phyloP scores from a whole-genome alignment of 2,329 filamentous ascomycete species.

The Parascedosporium putredinis region DNA sequence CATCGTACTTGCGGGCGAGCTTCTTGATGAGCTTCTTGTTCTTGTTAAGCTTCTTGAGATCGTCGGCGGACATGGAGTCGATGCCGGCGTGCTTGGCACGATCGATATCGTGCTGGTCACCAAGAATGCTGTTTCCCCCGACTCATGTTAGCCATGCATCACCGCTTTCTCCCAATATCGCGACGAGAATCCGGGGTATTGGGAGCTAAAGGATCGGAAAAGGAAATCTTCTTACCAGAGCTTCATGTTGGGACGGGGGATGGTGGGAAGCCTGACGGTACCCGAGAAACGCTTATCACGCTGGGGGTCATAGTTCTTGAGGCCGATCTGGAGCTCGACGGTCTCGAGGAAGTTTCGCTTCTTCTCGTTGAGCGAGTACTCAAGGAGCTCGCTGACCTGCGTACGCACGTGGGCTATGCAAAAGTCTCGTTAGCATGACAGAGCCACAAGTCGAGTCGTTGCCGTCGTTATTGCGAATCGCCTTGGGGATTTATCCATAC shows the following conservation, averaged over 20 bases:
- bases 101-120: slow-evolving; percentile 93
- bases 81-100: slow-evolving; percentile 98
- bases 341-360: slow-evolving; percentile 98
- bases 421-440: slow-evolving; percentile 9
- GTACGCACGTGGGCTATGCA: slow-evolving; percentile 74
- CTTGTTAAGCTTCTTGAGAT: slow-evolving; percentile 99
- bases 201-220: too few relatives aligned
- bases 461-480: background rate
- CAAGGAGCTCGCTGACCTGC: slow-evolving; percentile 87
- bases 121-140: slow-evolving; percentile 37
- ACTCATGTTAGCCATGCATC: background rate
- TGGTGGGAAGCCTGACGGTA: slow-evolving; percentile 87
- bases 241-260: slow-evolving; percentile 85
- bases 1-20: slow-evolving; percentile 99
- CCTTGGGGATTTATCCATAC: slow-evolving; percentile 25
- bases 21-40: slow-evolving; percentile 99
- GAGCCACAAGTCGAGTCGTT: background rate
- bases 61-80: slow-evolving; percentile 95
- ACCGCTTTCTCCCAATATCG: slow-evolving; percentile 8
- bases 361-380: slow-evolving; percentile 90
- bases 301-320: slow-evolving; percentile 99
- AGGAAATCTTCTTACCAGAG: slow-evolving; percentile 50
- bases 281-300: slow-evolving; percentile 99
- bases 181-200: too few relatives aligned
- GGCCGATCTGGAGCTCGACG: slow-evolving; percentile 83